phyloP scores from a whole-genome alignment of 2,329 filamentous ascomycete species.

The Monosporascus sp. region DNA sequence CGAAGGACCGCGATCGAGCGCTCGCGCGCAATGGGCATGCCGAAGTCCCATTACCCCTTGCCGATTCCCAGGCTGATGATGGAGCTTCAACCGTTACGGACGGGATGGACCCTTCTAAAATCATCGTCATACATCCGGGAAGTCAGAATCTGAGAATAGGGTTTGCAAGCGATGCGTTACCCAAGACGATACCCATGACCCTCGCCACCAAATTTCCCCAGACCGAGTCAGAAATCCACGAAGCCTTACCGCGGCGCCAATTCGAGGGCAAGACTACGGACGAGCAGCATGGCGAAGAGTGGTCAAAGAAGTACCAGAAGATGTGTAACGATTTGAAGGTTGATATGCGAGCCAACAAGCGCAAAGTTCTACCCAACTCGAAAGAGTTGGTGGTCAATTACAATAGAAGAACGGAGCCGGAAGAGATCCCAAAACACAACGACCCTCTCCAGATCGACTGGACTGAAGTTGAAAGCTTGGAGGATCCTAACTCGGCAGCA shows the following conservation, averaged over 20 bases:
- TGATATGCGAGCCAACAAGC: slow-evolving; percentile 89
- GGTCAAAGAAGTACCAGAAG: slow-evolving; percentile 67
- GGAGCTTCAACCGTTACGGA: slow-evolving; percentile 50
- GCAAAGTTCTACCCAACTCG: slow-evolving; percentile 92
- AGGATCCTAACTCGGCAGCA: slow-evolving; percentile 56
- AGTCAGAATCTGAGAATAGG: slow-evolving; percentile 95
- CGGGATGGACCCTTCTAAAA: slow-evolving; percentile 73
- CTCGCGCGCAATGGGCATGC: slow-evolving; percentile 69
- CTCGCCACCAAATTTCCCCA: slow-evolving; percentile 73
- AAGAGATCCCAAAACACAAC: slow-evolving; percentile 89
- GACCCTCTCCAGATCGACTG: slow-evolving; percentile 91
- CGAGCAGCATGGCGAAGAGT: slow-evolving; percentile 83
- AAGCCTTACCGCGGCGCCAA: slow-evolving; percentile 69
- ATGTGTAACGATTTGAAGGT: slow-evolving; percentile 83
- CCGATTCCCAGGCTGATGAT: slow-evolving; percentile 55
- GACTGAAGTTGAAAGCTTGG: slow-evolving; percentile 70
- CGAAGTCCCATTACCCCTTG: slow-evolving; percentile 56
- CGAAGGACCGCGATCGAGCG: slow-evolving; percentile 81
- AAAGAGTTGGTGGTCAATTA: slow-evolving; percentile 94
- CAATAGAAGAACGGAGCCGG: slow-evolving; percentile 77
- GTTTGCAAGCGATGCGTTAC: slow-evolving; percentile 89
- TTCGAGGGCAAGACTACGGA: slow-evolving; percentile 59
- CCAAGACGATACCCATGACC: slow-evolving; percentile 90
- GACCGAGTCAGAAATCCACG: slow-evolving; percentile 79
- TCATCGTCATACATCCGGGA: slow-evolving; percentile 91